phyloP scores from a whole-genome alignment of 805 yeast species.

The Candida nonsorbophila region DNA sequence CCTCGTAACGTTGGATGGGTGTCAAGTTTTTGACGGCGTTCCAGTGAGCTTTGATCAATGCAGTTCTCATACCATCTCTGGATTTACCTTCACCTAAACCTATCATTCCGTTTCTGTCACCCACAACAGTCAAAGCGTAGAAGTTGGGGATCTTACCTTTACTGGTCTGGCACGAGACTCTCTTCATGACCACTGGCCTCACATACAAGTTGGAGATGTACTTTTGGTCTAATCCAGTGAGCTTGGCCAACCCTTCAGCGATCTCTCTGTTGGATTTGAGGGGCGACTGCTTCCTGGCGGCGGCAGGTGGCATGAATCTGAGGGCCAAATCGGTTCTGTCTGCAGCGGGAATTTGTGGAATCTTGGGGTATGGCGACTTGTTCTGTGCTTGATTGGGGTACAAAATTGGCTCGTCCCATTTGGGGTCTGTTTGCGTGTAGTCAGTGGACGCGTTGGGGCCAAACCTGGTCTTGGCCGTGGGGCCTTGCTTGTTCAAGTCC shows the following conservation, averaged over 20 bases:
- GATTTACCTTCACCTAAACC: conserved; percentile 96
- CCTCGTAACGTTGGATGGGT: conserved; percentile 80
- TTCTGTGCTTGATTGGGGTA: conserved; percentile 46
- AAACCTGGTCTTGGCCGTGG: conserved; percentile 39
- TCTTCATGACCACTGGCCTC: conserved; percentile 66
- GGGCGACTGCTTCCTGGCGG: conserved; percentile 7
- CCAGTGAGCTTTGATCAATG: conserved; percentile 85
- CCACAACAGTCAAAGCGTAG: conserved; percentile 84
- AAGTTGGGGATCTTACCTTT: conserved; percentile 84
- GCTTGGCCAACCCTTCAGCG: conserved; percentile 50
- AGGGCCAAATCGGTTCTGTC: conserved; percentile 40
- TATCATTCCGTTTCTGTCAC: conserved; percentile 88
- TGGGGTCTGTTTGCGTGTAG: conserved; percentile 62
- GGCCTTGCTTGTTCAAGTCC: conserved; percentile 26
- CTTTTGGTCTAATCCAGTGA: conserved; percentile 61
- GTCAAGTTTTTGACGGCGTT: conserved; percentile 83
- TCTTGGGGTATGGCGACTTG: conserved; percentile 50
- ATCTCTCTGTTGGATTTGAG: conserved; percentile 22
- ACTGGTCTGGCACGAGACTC: conserved; percentile 86
- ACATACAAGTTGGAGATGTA: conserved; percentile 58
- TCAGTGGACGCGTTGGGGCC: conserved; percentile 65
- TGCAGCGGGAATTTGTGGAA: conserved; percentile 51
- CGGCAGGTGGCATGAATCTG: conserved; percentile 22
- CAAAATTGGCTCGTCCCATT: conserved; percentile 63
- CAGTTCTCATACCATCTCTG: conserved; percentile 65